A percentile compares a stretch with the other conserved stretches of the same genome.
phyloP scores from a whole-genome alignment of 768 basidiomycete genomes.

The Plicaturopsis crispa region DNA sequence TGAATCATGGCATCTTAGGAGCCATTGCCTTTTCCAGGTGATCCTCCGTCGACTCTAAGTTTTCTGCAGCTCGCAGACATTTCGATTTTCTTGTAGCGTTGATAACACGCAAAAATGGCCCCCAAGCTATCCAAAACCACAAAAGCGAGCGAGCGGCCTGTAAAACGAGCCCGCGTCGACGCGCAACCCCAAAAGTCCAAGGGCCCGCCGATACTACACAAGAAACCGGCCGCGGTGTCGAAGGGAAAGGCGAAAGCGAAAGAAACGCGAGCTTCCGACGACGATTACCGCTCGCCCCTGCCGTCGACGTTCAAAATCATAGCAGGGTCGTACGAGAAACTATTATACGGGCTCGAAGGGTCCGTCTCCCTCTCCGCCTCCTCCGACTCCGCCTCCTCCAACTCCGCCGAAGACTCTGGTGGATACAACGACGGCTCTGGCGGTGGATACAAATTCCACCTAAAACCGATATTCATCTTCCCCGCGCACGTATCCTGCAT shows the following conservation, averaged over 20 bases:
- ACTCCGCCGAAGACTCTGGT: constrained; percentile 16
- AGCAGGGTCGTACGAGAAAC: constrained; percentile 93
- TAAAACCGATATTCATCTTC: constrained; percentile 90
- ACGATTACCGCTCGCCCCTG: constrained; percentile 14
- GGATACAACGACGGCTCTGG: too few species aligned
- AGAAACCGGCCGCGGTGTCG: constrained; percentile 6
- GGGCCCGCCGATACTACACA: neutral
- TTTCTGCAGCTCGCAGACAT: too few species aligned
- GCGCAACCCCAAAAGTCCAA: neutral
- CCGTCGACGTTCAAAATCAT: constrained; percentile 76
- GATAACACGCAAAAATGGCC: too few species aligned
- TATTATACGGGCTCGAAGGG: constrained; percentile 86
- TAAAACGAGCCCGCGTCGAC: constrained; percentile 1
- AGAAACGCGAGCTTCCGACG: constrained; percentile 2
- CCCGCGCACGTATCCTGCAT: constrained; percentile 94
- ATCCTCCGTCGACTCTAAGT: too few species aligned
- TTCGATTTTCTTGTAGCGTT: too few species aligned
- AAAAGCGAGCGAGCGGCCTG: neutral
- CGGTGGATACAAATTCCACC: constrained; percentile 27
- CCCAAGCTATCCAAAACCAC: too few species aligned
- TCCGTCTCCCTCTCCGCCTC: constrained; percentile 30
- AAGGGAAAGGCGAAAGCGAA: constrained; percentile 19
- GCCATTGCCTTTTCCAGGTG: too few species aligned
- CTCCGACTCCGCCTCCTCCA: constrained; percentile 23
- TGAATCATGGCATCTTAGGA: too few species aligned